phyloP scores from a whole-genome alignment of 768 basidiomycete species.

The Tylopilus intermedius region DNA sequence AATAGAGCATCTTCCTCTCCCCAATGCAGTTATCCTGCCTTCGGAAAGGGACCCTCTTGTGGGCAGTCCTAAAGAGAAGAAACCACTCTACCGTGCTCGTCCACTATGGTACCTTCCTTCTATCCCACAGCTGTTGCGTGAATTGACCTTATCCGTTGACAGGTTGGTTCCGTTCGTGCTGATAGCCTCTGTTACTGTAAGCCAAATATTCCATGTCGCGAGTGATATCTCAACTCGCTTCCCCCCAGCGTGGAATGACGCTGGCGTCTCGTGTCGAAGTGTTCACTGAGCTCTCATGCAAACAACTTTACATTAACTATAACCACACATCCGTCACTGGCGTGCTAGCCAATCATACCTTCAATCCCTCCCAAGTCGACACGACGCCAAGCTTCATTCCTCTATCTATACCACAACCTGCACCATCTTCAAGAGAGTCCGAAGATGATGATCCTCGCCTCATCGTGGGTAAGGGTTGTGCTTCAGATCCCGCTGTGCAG shows the following conservation, averaged over 20 bases:
- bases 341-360: neutral
- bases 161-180: slow-evolving; percentile 75
- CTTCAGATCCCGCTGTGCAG: slow-evolving; percentile 53
- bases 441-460: slow-evolving; percentile 36
- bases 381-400: slow-evolving; percentile 7
- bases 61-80: slow-evolving; percentile 26
- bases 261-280: slow-evolving; percentile 76
- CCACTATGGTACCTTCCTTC: slow-evolving; percentile 39
- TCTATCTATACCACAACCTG: slow-evolving; percentile 1
- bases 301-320: slow-evolving; percentile 45
- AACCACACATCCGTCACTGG: slow-evolving; percentile 29
- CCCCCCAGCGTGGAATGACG: slow-evolving; percentile 67
- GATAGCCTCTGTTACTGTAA: slow-evolving; percentile 60
- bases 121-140: neutral
- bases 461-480: slow-evolving; percentile 36
- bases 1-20: slow-evolving; percentile 14
- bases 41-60: slow-evolving; percentile 34
- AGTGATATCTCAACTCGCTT: neutral
- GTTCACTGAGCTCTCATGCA: slow-evolving; percentile 72
- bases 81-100: slow-evolving; percentile 47
- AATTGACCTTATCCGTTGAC: slow-evolving; percentile 5
- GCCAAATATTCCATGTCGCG: slow-evolving; percentile 17
- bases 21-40: slow-evolving; percentile 11
- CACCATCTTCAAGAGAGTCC: slow-evolving; percentile 11
- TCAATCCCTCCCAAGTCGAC: slow-evolving; percentile 5